Evolutionary conservation across 1,139 yeast species (phyloP).

Genomic region (Pichia sp.): DNA sequence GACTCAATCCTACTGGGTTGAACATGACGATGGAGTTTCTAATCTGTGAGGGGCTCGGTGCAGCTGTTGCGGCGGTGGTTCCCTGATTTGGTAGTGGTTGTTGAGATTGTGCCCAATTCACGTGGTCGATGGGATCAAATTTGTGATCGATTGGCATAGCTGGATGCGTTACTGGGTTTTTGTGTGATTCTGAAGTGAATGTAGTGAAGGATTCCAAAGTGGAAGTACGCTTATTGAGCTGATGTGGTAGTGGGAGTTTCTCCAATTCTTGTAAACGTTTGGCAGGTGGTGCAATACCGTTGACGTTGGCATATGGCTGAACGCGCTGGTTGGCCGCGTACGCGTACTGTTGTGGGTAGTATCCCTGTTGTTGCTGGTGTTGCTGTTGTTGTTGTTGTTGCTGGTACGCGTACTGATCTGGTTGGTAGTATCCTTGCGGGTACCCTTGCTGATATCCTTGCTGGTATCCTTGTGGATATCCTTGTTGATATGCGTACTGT

Average conservation of each 20-base stretch:
- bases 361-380: neutral
- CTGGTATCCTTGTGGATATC: conserved; percentile 23
- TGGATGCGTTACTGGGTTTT: conserved; percentile 14
- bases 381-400: conserved; percentile 6
- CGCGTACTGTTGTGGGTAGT: conserved; percentile 2
- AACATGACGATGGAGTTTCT: conserved; percentile 73
- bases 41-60: conserved; percentile 36
- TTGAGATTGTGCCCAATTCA: too few species aligned
- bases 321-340: conserved; percentile 8
- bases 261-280: conserved; percentile 15
- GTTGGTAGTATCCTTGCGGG: conserved; percentile 2
- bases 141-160: conserved; percentile 27
- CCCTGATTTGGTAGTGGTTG: too few species aligned
- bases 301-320: conserved; percentile 7
- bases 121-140: conserved; percentile 44
- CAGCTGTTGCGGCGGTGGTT: conserved; percentile 1
- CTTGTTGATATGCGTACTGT: conserved; percentile 16
- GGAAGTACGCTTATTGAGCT: conserved; percentile 27
- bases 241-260: conserved; percentile 28
- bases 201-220: conserved; percentile 28
- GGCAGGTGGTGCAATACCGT: too few species aligned
- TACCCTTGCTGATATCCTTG: too few species aligned
- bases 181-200: conserved; percentile 19
- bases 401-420: conserved; percentile 8
- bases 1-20: conserved; percentile 61